phyloP scores from a whole-genome alignment of 108 stramenopile species.

The Nitzschia sp. region DNA sequence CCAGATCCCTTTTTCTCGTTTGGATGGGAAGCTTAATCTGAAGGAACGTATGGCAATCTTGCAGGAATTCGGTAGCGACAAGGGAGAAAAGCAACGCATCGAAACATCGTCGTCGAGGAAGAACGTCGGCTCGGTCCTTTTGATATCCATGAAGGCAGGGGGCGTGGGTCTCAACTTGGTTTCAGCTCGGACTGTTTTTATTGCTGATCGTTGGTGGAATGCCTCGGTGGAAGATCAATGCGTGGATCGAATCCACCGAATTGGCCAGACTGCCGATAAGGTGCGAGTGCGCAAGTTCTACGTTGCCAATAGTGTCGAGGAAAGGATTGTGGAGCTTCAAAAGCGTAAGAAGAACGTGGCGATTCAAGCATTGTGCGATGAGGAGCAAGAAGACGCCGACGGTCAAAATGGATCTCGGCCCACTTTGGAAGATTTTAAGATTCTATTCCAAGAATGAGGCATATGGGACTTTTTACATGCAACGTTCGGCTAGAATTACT shows the following conservation, averaged over 20 bases:
- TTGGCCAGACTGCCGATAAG: constrained; percentile 75
- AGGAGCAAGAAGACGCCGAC: constrained; percentile 17
- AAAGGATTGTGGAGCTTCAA: constrained; percentile 79
- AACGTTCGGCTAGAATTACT: too few species aligned
- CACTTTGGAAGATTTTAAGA: constrained; percentile 78
- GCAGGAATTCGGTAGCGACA: constrained; percentile 56
- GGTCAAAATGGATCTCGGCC: constrained; percentile 46
- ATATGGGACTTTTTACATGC: too few species aligned
- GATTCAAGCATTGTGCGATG: constrained; percentile 45
- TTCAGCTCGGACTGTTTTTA: constrained; percentile 73
- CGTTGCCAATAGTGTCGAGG: constrained; percentile 77
- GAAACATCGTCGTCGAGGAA: neutral
- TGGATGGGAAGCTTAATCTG: constrained; percentile 77
- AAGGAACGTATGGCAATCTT: constrained; percentile 68
- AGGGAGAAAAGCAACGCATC: neutral
- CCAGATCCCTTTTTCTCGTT: constrained; percentile 52
- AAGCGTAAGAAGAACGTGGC: constrained; percentile 77
- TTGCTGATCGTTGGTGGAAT: constrained; percentile 92
- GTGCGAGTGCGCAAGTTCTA: constrained; percentile 84
- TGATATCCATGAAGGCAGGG: constrained; percentile 83
- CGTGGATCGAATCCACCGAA: constrained; percentile 80
- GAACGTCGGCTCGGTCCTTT: constrained; percentile 63
- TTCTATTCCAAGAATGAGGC: constrained; percentile 49
- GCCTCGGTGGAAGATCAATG: constrained; percentile 76
- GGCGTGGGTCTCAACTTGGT: constrained; percentile 83